These are phyloP conservation scores for Boletus barrowsii DNA, from an alignment of 768 basidiomycete species.

Conservation along the genomic window DNA sequence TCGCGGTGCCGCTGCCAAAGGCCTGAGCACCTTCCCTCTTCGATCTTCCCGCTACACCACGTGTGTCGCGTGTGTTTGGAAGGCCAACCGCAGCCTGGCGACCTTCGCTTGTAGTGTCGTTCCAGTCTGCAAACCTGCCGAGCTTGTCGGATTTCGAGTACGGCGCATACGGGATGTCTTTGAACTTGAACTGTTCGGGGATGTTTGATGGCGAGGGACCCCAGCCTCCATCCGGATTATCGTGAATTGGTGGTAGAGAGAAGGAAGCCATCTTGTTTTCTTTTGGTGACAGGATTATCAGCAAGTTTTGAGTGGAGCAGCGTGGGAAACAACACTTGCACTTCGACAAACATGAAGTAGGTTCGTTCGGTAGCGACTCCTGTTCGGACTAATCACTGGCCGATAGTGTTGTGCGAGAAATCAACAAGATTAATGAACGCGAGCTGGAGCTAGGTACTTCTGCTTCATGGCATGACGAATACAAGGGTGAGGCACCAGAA, in stretches of 20 bases:
- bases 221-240: conserved; percentile 94
- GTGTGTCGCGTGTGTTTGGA: conserved; percentile 45
- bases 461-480: conserved; percentile 95
- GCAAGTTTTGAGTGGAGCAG: conserved; percentile 11
- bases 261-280: conserved; percentile 68
- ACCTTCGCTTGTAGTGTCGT: conserved; percentile 66
- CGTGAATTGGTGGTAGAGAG: conserved; percentile 81
- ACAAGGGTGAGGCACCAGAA: conserved; percentile 54
- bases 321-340: conserved; percentile 23
- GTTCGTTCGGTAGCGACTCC: conserved; percentile 24
- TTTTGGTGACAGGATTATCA: conserved; percentile 15
- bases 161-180: conserved; percentile 97
- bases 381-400: conserved; percentile 8
- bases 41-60: conserved; percentile 53
- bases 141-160: conserved; percentile 99
- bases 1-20: conserved; percentile 86
- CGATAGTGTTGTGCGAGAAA: conserved; percentile 85
- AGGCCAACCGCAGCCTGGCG: conserved; percentile 54
- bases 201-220: conserved; percentile 80
- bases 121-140: conserved; percentile 97
- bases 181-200: conserved; percentile 93
- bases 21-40: conserved; percentile 78
- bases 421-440: conserved; percentile 86
- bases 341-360: conserved; percentile 63
- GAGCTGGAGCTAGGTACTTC: conserved; percentile 77